Evolutionary conservation across 306 rosid genomes (phyloP).

Genomic region (Trifolium pratense): DNA sequence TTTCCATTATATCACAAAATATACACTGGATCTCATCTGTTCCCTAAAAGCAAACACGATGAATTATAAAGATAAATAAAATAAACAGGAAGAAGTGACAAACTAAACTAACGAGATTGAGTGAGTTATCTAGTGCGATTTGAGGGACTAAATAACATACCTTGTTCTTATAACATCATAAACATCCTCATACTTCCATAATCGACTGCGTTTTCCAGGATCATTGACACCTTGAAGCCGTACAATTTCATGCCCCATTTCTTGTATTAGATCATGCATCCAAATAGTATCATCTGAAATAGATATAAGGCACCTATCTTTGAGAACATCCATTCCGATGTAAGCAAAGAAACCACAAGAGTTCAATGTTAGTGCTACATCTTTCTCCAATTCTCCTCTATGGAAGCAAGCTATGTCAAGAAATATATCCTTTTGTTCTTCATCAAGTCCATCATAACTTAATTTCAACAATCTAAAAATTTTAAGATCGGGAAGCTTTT

Average conservation of each 20-base stretch:
- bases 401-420: constrained; percentile 44
- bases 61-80: neutral
- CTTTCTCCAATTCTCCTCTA: neutral
- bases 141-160: neutral
- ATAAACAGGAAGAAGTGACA: neutral
- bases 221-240: neutral
- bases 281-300: neutral
- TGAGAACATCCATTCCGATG: neutral
- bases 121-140: too few relatives aligned
- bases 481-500: neutral
- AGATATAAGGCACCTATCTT: constrained; percentile 33
- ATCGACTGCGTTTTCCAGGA: constrained; percentile 44
- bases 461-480: constrained; percentile 8
- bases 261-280: constrained; percentile 49
- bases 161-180: constrained; percentile 32
- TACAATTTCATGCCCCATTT: constrained; percentile 45
- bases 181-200: constrained; percentile 32
- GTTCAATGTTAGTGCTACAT: neutral
- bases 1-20: too few relatives aligned
- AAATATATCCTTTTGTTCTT: constrained; percentile 26
- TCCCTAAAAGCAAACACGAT: constrained; percentile 33
- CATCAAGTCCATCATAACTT: constrained; percentile 44
- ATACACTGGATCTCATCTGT: constrained; percentile 33
- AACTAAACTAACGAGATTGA: neutral
- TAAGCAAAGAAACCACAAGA: constrained; percentile 21